Evolutionary conservation across 371 early-diverging fungal species (phyloP).

Genomic region (Actinomortierella wolfii): DNA sequence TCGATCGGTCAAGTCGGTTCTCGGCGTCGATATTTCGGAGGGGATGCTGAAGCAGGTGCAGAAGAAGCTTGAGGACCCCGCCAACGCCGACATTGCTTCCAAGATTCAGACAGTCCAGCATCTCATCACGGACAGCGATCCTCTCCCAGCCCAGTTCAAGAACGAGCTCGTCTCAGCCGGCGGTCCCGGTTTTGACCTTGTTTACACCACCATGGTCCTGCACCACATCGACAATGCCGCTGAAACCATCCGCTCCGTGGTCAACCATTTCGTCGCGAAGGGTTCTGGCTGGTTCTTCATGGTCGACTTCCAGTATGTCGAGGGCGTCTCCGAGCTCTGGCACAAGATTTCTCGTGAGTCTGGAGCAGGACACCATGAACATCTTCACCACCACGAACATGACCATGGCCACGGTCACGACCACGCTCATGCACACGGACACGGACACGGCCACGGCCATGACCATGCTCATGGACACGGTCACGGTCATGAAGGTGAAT

Average conservation of each 20-base stretch:
- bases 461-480: conserved; percentile 1
- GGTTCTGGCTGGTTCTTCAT: conserved; percentile 33
- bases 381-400: conserved; percentile 8
- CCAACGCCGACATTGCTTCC: conserved; percentile 7
- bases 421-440: conserved; percentile 7
- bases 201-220: conserved; percentile 25
- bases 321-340: no score
- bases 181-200: conserved; percentile 21
- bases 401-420: conserved; percentile 7
- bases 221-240: conserved; percentile 39
- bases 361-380: background rate
- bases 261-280: conserved; percentile 18
- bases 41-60: conserved; percentile 26
- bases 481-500: background rate
- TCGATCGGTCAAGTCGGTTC: conserved; percentile 10
- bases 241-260: conserved; percentile 9
- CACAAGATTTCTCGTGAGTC: no score
- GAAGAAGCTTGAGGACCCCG: conserved; percentile 22
- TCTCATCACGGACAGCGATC: conserved; percentile 12
- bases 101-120: conserved; percentile 29
- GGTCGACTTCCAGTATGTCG: conserved; percentile 9
- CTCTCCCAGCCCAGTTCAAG: conserved; percentile 16
- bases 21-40: conserved; percentile 32
- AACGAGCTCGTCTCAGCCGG: conserved; percentile 13
- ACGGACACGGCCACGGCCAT: conserved; percentile 1